Evolutionary conservation across 2,329 filamentous ascomycete species (phyloP), one percentile per base, ranked within the genome.

Genomic region (Penicillium sp.): DNA sequence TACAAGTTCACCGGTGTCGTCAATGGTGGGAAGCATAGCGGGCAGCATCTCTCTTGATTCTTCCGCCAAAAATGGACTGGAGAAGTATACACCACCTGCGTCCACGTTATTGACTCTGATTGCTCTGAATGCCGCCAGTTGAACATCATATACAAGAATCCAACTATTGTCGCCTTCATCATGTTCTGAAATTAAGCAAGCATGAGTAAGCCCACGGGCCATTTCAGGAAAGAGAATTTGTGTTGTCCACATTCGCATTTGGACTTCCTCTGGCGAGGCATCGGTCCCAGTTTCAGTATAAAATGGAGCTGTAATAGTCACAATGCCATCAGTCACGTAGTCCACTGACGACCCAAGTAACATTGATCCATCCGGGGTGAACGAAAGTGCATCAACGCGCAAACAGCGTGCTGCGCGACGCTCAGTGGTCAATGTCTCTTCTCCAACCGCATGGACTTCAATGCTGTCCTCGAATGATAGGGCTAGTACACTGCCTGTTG

Each of bases 391-490:
- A 68, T 93, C 90, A 5, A 93, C 88, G 1, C 83, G 84, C 68
- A 90, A 87, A 68, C 90, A 93, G 68, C 92, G 91, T 56, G 93
- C 90, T 11, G 90, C 85, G 63, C 90, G 82, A 66, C 88, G 83
- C 63, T 92, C 88, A 0, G 85, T 89, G 13, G 84, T 74, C 27
- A 88, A 68, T 26, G 85, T 86, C 52, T 81, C 84, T 2, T 87
- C 80, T 48, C 84, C 85, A 39, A 96, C 78, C 5, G 91, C 90
- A 27, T 90, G 87, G 0, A 96, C 90, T 72, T 96, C 92, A 60
- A 96, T 93, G n/a, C 90, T 90, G 54, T 90, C 90, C 68, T 91
- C 87, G 73, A 93, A 96, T 8, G 91, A 91, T 16, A 91, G 89
- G 24, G 92, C 92, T 46, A 96, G 77, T 14, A 96, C 90, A 44